phyloP scores from a whole-genome alignment of 2,329 filamentous ascomycete genomes.

The Lecanicillium sp. region DNA sequence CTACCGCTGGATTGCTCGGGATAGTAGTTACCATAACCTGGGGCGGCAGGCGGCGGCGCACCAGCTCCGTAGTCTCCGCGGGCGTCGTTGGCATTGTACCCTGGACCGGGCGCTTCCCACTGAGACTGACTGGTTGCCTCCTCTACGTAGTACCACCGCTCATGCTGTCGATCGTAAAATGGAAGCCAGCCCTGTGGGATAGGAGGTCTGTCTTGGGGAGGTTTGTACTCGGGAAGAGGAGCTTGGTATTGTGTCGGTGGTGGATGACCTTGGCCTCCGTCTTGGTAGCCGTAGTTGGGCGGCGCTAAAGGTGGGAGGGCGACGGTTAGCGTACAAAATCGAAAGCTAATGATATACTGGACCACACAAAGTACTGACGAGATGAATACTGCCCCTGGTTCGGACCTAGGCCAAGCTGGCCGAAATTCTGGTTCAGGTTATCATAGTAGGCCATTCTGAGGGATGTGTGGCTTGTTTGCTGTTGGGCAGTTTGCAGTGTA shows the following conservation, averaged over 20 bases:
- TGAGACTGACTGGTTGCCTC: constrained; percentile 51
- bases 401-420: constrained; percentile 6
- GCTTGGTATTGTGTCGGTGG: neutral
- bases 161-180: constrained; percentile 52
- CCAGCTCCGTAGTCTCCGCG: constrained; percentile 15
- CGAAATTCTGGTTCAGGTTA: constrained; percentile 7
- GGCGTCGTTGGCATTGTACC: constrained; percentile 17
- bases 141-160: constrained; percentile 60
- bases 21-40: neutral
- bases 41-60: too few relatives aligned
- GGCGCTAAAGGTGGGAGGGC: neutral
- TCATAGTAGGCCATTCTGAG: constrained; percentile 6
- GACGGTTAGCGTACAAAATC: neutral
- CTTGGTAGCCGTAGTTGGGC: constrained; percentile 5
- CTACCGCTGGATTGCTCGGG: neutral
- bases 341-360: too few relatives aligned
- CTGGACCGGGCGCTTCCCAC: constrained; percentile 47
- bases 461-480: neutral
- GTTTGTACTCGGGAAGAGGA: constrained; percentile 20
- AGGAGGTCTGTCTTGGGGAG: constrained; percentile 33
- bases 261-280: neutral
- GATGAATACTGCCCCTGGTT: constrained; percentile 5
- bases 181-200: constrained; percentile 54
- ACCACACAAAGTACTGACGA: too few relatives aligned
- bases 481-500: too few relatives aligned